Evolutionary conservation across 192 early-diverging fungal genomes (phyloP), one percentile per base, ranked within the genome.

Genomic region (Backusella circina): DNA sequence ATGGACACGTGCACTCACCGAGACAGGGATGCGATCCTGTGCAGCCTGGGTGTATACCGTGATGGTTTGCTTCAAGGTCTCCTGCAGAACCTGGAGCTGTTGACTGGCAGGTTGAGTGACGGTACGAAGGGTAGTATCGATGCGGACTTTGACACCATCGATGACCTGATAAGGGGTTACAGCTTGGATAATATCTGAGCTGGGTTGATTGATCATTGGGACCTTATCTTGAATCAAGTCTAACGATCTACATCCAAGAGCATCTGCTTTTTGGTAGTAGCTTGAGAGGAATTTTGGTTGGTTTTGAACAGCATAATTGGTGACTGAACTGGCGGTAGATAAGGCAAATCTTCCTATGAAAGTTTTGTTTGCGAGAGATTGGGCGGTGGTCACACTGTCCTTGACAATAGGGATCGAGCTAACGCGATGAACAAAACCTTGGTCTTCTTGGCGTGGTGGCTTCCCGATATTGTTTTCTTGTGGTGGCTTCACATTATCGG

Each of bases 201-300:
- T 91, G 47, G 90, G 89, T 73, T 87, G 81, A 33, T 76, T 85
- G 54, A 92, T 83, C 57, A 90, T 85, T 5, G 92, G 92, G 80
- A 90, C 89, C 39, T 78, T 83, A 1, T 73, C 72, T 64, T 92
- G 90, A 38, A 94, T 70, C 13, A 87, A 57, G 65, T 90, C 90
- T 21, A 94, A 83, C 5, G 90, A 90, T 64, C 85, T 82, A 18
- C 85, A 86, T 41, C 89, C 91, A 31, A 90, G 80, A 13, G 86
- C 75, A 71, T 94, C 91, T 6, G 88, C 86, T 26, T 79, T 75
- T 36, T 79, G 35, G 67, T 79, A 79, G 54, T 75, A 75, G 18
- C 44, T 54, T 44, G 75, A 74, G 6, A 79, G 70, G 39, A 72
- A 72, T 2, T 16, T 31, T 6, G 79, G 67, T 30, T 67, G 72